A percentile compares a stretch with the other conserved stretches of the same genome.
phyloP scores from a whole-genome alignment of 208 protist species.

The Angomonas ambiguus region DNA sequence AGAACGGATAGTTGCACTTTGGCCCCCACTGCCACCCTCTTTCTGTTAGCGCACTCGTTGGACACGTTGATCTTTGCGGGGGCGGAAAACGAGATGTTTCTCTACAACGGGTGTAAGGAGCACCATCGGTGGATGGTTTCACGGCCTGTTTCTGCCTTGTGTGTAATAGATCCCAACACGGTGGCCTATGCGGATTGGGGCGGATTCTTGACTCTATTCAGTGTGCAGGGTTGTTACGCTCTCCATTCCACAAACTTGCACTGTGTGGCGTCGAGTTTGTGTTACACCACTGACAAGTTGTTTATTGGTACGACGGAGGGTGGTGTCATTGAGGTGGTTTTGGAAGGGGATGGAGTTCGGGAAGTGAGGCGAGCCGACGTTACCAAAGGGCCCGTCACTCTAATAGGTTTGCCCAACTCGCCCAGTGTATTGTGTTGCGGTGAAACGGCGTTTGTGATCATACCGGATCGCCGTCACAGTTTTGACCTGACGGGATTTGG shows the following conservation, averaged over 20 bases:
- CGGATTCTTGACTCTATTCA: neutral
- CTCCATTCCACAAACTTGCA: neutral
- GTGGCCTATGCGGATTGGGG: neutral
- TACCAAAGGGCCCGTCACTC: neutral
- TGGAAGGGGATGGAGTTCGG: neutral
- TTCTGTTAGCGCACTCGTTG: neutral
- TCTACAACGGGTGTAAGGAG: neutral
- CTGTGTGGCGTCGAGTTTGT: neutral
- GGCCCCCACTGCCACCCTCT: too few species aligned
- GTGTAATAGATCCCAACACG: neutral
- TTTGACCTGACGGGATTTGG: neutral
- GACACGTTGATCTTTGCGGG: neutral
- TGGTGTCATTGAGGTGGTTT: neutral
- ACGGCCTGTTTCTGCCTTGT: neutral
- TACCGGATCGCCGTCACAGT: neutral
- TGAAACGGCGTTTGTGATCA: neutral
- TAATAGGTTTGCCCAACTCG: neutral
- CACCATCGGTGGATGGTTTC: neutral
- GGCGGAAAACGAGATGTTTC: neutral
- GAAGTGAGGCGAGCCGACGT: neutral
- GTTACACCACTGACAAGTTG: neutral
- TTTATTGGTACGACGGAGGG: neutral
- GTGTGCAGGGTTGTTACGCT: neutral
- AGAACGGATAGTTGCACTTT: too few species aligned
- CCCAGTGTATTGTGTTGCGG: neutral